A percentile compares a stretch with the other conserved stretches of the same genome.
Evolutionary conservation across 1,139 yeast genomes (phyloP).

Genomic region (Nadsonia commutata): DNA sequence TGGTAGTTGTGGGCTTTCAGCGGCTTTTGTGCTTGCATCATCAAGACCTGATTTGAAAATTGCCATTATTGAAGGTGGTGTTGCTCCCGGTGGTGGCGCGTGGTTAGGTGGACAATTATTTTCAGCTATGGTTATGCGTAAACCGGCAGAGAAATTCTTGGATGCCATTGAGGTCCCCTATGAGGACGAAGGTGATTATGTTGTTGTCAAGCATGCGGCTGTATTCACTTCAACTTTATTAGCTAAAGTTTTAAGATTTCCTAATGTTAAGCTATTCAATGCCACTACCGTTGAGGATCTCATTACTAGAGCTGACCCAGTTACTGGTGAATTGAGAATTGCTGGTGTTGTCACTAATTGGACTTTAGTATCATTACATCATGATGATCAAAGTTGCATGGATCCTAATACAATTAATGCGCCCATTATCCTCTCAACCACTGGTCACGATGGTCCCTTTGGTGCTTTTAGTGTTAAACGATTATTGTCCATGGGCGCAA

Average conservation of each 20-base stretch:
- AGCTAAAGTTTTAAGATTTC: conserved; percentile 55
- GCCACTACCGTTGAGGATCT: conserved; percentile 75
- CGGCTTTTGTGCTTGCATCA: conserved; percentile 59
- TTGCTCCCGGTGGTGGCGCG: conserved; percentile 71
- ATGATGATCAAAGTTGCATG: conserved; percentile 69
- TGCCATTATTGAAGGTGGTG: conserved; percentile 61
- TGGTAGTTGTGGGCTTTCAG: conserved; percentile 64
- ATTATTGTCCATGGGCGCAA: conserved; percentile 21
- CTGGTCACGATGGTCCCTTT: conserved; percentile 77
- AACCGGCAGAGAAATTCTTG: conserved; percentile 59
- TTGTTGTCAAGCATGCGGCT: conserved; percentile 72
- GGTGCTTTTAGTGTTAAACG: conserved; percentile 68
- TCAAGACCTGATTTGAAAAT: conserved; percentile 65
- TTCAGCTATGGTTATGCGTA: conserved; percentile 66
- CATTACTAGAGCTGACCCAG: conserved; percentile 48
- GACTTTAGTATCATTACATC: conserved; percentile 67
- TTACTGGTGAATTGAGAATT: conserved; percentile 41
- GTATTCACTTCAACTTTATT: conserved; percentile 58
- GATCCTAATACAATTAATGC: conserved; percentile 72
- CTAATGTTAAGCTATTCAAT: conserved; percentile 63
- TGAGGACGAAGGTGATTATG: conserved; percentile 71
- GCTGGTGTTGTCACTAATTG: conserved; percentile 78
- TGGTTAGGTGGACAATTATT: conserved; percentile 74
- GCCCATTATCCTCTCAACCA: conserved; percentile 54
- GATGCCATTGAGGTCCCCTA: conserved; percentile 49